Evolutionary conservation across 257 asterid species (phyloP), one percentile per base, ranked within the genome.

Genomic region (Craterostigma plantagineum): DNA sequence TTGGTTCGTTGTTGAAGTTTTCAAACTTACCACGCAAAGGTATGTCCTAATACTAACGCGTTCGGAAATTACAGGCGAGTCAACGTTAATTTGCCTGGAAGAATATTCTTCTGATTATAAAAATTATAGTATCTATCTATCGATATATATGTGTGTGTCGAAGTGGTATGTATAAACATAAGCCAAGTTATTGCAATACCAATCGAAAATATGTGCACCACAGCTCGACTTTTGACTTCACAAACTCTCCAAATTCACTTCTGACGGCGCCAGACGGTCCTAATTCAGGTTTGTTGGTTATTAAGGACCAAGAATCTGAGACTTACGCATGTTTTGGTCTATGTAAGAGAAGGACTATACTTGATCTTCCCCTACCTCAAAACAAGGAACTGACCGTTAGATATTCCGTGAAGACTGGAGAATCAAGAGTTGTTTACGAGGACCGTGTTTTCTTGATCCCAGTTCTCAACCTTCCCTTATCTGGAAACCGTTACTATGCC

Each of bases 261-360:
- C 33, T 54, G 7, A 43, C 52, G 1, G 47, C 34, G 0, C 77
- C 81, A 0, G 76, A 73, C 23, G 86, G 79, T 47, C 86, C 91
- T 7, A 71, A 71, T 43, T 68, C 79, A 0, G 91, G 93, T 7
- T 73, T 44, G 68, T 43, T 81, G 4, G 75, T 76, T 0, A 58
- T 80, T 36, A 85, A 71, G 33, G 93, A 80, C 58, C 70, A 58
- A 42, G 85, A 80, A 58, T 62, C 74, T 0, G 71, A 62, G 49
- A 66, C 67, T 0, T 64, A 76, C 51, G 45, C 59, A 0, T 80
- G 75, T 46, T 73, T 80, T 18, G 93, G 86, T 6, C 42, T 45
- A 35, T 60, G 63, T 50, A 68, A 66, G 78, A 71, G 58, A 0
- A 33, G 46, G 16, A 50, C 42, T 15, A 62, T 80, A 1, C 9